Conservation (phyloP, 345 rosid species). For the Eucalyptus urophylla region DNA sequence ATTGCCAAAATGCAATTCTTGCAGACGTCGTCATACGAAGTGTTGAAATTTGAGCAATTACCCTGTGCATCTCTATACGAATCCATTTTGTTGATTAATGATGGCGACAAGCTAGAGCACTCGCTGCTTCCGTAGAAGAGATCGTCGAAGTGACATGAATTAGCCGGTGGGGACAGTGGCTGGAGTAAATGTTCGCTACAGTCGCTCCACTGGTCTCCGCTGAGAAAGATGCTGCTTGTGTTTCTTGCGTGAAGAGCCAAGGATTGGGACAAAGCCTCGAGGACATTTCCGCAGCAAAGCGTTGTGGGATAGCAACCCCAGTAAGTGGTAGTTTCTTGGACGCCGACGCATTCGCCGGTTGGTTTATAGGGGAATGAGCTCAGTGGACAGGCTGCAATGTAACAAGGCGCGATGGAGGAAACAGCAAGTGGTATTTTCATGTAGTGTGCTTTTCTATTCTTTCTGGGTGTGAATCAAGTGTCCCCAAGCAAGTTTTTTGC, state of each 20-base stretch:
- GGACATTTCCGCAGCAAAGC: slow-evolving; percentile 36
- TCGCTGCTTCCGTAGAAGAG: slow-evolving; percentile 3
- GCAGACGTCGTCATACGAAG: slow-evolving; percentile 14
- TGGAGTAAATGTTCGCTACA: slow-evolving; percentile 3
- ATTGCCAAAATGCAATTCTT: slow-evolving; percentile 9
- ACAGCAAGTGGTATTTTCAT: neutral
- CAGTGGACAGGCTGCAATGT: slow-evolving; percentile 15
- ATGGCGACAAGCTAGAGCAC: slow-evolving; percentile 16
- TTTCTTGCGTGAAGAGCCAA: slow-evolving; percentile 13
- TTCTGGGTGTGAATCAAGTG: neutral
- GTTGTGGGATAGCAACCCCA: slow-evolving; percentile 23
- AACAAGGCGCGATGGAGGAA: neutral
- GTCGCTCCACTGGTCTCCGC: slow-evolving; percentile 9
- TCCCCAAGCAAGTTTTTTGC: neutral
- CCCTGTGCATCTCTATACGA: neutral
- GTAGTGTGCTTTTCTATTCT: neutral
- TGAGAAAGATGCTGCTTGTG: slow-evolving; percentile 10
- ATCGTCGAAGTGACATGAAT: slow-evolving; percentile 18
- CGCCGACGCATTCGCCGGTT: slow-evolving; percentile 20
- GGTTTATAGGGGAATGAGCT: slow-evolving; percentile 29
- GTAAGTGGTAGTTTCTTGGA: neutral
- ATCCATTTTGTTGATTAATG: neutral
- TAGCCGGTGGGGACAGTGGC: slow-evolving; percentile 2
- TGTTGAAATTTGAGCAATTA: slow-evolving; percentile 15
- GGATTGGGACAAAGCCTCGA: slow-evolving; percentile 15